Evolutionary conservation across 108 stramenopile species (phyloP), one percentile per base, ranked within the genome.

Genomic region (Discostella stelligeroides): DNA sequence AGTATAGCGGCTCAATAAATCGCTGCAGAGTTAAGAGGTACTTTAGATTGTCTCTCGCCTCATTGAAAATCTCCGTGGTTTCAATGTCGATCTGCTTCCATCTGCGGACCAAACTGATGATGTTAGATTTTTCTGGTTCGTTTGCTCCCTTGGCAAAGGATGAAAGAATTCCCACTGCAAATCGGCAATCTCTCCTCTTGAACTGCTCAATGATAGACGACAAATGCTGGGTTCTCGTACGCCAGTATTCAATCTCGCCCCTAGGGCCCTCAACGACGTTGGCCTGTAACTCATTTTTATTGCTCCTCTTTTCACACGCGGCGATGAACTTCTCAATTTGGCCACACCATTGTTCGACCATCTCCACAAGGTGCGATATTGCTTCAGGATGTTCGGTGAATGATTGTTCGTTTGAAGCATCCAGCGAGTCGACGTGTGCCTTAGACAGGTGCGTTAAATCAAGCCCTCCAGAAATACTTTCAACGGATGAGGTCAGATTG

Each of bases 41-140:
- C 78, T 96, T 96, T 47, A 94, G 86, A 76, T 96, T 96, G 77
- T 96, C 94, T 77, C 92, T 90, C 60, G 95, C 92, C 75, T 95
- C 95, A 56, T 94, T 96, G 21, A 91, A 89, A n/a, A 92, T 86
- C 84, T 95, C 94, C 20, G 92, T 96, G 38, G 92, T 87, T 50
- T 86, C 81, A 48, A 90, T 86, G 69, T 96, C 95, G 30, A 94
- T 89, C 51, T 88, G 82, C 61, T 89, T 94, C 92, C 92, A 96
- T 30, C 92, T 70, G 41, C 83, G 75, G 20, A 96, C 63, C 54
- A 91, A 81, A 23, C 53, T 55, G 5, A 83, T 64, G 20, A 82
- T 85, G 45, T 86, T 86, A 29, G 75, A 76, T 66, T 86, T 88
- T 24, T 75, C 50, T 18, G 81, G 72, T 45, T 86, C 85, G 30